A percentile compares a stretch with the other conserved stretches of the same genome.
Evolutionary conservation across 1,284 basidiomycete species (phyloP).

Genomic region (Jaminaea rosea): DNA sequence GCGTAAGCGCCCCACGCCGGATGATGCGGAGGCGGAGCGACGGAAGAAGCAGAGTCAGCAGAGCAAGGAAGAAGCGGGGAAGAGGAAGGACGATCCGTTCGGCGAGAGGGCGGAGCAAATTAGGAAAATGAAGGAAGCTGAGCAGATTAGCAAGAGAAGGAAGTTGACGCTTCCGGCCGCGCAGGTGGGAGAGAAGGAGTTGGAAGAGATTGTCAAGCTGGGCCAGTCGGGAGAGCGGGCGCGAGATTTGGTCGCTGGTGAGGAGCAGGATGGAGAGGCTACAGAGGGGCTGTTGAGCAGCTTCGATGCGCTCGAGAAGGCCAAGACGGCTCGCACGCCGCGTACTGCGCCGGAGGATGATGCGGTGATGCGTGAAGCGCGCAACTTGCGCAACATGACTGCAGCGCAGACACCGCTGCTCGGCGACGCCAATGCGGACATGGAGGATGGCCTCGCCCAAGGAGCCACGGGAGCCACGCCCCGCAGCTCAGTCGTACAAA

Average conservation of each 20-base stretch:
- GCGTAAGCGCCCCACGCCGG: conserved; percentile 60
- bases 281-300: conserved; percentile 79
- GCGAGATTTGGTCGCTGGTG: conserved; percentile 61
- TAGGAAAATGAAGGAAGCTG: conserved; percentile 90
- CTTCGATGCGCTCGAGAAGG: conserved; percentile 78
- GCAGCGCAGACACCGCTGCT: conserved; percentile 85
- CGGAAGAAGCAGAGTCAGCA: conserved; percentile 74
- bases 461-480: conserved; percentile 88
- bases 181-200: conserved; percentile 88
- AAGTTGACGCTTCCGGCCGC: conserved; percentile 78
- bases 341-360: conserved; percentile 68
- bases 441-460: conserved; percentile 78
- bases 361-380: conserved; percentile 73
- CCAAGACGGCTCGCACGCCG: conserved; percentile 82
- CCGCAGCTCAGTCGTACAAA: conserved; percentile 61
- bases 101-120: conserved; percentile 78
- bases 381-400: conserved; percentile 86
- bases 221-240: conserved; percentile 84
- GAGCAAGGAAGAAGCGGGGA: conserved; percentile 59
- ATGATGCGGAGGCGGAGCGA: conserved; percentile 60
- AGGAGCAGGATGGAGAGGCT: conserved; percentile 58
- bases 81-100: conserved; percentile 55
- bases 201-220: conserved; percentile 98
- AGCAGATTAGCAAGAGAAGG: conserved; percentile 79
- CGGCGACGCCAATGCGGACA: conserved; percentile 89